phyloP scores from a whole-genome alignment of 2,329 filamentous ascomycete genomes.

The Diplocarpon mali region DNA sequence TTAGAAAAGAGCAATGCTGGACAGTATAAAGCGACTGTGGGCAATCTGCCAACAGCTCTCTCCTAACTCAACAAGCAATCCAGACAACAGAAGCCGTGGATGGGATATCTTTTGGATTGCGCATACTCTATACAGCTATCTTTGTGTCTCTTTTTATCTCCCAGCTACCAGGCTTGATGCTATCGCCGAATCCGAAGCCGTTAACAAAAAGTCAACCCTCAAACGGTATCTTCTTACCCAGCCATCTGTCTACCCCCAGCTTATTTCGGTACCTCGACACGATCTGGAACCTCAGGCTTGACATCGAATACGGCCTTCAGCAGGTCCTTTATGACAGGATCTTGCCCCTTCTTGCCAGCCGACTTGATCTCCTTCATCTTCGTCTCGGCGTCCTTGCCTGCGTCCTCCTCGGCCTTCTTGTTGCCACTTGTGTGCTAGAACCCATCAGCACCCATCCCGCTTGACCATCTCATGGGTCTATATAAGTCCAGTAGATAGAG shows the following conservation, averaged over 20 bases:
- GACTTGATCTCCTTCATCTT: conserved; percentile 75
- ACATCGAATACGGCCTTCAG: conserved; percentile 78
- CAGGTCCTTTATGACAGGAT: conserved; percentile 71
- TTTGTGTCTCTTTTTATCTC: background rate
- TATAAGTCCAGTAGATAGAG: background rate
- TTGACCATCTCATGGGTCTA: background rate
- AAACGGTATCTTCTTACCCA: too few species aligned
- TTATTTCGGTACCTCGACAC: conserved; percentile 26
- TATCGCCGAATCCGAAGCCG: background rate
- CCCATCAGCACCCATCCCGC: conserved; percentile 6
- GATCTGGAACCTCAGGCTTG: conserved; percentile 53
- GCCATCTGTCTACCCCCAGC: too few species aligned
- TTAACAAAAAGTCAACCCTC: too few species aligned
- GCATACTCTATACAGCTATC: conserved; percentile 22
- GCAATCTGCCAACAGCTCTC: too few species aligned
- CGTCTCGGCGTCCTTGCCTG: conserved; percentile 67
- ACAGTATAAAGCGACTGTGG: background rate
- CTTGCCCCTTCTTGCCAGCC: conserved; percentile 68
- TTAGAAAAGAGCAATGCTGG: background rate
- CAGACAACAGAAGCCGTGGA: background rate
- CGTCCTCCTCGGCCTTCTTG: conserved; percentile 67
- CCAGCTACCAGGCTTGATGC: background rate
- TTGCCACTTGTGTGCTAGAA: conserved; percentile 83
- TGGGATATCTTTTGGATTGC: conserved; percentile 20
- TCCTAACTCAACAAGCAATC: background rate